Conservation (phyloP, 495 filamentous ascomycete species). For the Chaetomium cochliodes region DNA sequence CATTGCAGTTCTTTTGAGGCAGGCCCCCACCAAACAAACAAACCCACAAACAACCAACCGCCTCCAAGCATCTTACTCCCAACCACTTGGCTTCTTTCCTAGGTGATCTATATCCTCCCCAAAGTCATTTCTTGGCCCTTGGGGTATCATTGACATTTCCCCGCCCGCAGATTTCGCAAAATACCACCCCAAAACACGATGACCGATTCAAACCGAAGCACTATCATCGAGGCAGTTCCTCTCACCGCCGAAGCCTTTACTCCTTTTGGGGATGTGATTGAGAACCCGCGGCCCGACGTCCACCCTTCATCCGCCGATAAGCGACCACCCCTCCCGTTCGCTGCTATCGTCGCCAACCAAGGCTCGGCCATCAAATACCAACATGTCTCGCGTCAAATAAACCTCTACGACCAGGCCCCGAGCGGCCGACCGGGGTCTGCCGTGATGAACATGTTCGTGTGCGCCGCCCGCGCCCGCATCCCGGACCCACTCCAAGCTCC, state of each 20-base stretch:
- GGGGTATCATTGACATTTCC: not conserved
- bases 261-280: constrained; percentile 79
- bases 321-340: constrained; percentile 33
- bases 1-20: too few relatives aligned
- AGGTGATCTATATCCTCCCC: too few relatives aligned
- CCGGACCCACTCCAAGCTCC: constrained; percentile 33
- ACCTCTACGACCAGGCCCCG: constrained; percentile 65
- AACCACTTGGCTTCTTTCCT: too few relatives aligned
- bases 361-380: constrained; percentile 82
- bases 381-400: constrained; percentile 66
- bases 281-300: constrained; percentile 61
- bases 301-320: constrained; percentile 40
- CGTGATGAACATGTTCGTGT: constrained; percentile 86
- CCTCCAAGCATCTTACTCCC: too few relatives aligned
- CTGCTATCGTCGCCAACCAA: constrained; percentile 69
- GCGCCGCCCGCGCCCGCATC: constrained; percentile 59
- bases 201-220: constrained; percentile 21
- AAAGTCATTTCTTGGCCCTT: too few relatives aligned
- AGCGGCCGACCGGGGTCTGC: constrained; percentile 60
- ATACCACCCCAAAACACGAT: constrained; percentile 2
- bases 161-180: not conserved
- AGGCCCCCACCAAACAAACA: too few relatives aligned
- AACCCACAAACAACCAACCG: too few relatives aligned
- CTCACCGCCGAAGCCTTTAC: constrained; percentile 68
- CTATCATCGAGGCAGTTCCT: constrained; percentile 51